These are phyloP conservation scores for Xerocomus cyaneibrunnescens DNA, from an alignment of 1,284 basidiomycete species.

Conservation along the genomic window DNA sequence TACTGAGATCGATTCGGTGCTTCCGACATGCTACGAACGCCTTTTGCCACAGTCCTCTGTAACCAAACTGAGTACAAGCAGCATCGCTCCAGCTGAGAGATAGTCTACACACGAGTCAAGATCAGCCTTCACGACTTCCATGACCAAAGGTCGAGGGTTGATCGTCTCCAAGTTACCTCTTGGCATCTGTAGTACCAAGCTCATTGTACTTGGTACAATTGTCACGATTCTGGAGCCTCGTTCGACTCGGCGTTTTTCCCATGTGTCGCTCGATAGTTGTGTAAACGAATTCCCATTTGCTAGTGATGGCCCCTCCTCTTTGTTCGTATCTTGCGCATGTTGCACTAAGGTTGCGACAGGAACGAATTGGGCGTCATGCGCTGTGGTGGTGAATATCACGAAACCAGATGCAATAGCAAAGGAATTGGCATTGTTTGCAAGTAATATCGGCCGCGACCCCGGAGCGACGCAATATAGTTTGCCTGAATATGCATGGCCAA, in stretches of 20 bases:
- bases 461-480: conserved; percentile 55
- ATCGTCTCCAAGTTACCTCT: conserved; percentile 96
- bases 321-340: background rate
- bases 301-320: conserved; percentile 24
- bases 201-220: conserved; percentile 85
- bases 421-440: conserved; percentile 73
- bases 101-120: conserved; percentile 61
- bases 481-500: conserved; percentile 68
- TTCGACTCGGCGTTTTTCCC: conserved; percentile 81
- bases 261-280: conserved; percentile 42
- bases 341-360: conserved; percentile 42
- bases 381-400: conserved; percentile 83
- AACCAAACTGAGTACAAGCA: conserved; percentile 1
- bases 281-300: conserved; percentile 24
- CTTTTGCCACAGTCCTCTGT: conserved; percentile 71
- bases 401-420: conserved; percentile 81
- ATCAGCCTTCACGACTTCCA: conserved; percentile 77
- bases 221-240: conserved; percentile 85
- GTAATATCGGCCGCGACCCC: conserved; percentile 19
- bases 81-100: background rate
- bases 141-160: conserved; percentile 88
- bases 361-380: conserved; percentile 82
- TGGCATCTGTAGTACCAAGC: conserved; percentile 95
- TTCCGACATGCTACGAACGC: conserved; percentile 92
- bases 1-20: conserved; percentile 90